Evolutionary conservation across 352 stramenopile species (phyloP).

Genomic region (Globisporangium middletonii): DNA sequence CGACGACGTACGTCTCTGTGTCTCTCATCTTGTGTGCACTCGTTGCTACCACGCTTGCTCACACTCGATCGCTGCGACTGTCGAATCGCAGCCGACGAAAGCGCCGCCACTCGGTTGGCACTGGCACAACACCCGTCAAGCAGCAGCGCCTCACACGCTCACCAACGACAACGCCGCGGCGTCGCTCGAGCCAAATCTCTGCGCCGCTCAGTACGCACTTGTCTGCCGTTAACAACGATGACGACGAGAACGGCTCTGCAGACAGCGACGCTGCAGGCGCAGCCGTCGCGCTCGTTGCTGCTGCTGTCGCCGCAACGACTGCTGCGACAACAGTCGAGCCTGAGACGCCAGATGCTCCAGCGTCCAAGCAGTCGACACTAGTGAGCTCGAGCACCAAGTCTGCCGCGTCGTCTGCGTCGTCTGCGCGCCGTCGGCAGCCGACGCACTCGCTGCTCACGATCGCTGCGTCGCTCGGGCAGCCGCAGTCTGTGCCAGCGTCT

Average conservation of each 20-base stretch:
- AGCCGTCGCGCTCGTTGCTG: too few species aligned
- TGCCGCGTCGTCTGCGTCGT: constrained; percentile 17
- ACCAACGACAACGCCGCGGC: constrained; percentile 1
- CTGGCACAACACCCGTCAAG: constrained; percentile 1
- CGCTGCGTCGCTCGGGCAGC: constrained; percentile 14
- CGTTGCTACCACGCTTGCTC: not conserved
- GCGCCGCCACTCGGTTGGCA: constrained; percentile 5
- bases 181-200: not conserved
- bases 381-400: constrained; percentile 5
- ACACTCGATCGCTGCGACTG: not conserved
- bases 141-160: not conserved
- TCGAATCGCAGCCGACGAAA: not conserved
- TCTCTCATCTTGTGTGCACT: too few species aligned
- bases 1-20: too few species aligned
- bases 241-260: not conserved
- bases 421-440: constrained; percentile 7
- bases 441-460: constrained; percentile 20
- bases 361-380: constrained; percentile 2
- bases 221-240: not conserved
- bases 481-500: constrained; percentile 1
- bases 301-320: not conserved
- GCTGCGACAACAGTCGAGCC: not conserved
- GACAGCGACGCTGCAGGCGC: too few species aligned
- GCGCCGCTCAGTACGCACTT: too few species aligned
- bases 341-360: too few species aligned